phyloP scores from a whole-genome alignment of 495 filamentous ascomycete genomes.

The Aspergillus saccharolyticus region DNA sequence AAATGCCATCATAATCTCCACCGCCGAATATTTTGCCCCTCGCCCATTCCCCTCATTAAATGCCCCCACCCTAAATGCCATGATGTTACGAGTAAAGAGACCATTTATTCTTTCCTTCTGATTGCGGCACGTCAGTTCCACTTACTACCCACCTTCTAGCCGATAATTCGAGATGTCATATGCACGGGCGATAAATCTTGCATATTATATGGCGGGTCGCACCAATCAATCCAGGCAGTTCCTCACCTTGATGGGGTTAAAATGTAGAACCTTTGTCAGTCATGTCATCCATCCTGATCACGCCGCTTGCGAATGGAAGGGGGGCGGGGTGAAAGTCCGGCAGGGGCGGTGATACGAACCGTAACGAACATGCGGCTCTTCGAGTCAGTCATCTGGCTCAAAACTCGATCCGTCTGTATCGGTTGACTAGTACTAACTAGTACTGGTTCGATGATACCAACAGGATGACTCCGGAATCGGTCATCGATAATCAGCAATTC shows the following conservation, averaged over 20 bases:
- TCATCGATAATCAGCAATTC: too few relatives aligned
- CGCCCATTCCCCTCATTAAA: too few relatives aligned
- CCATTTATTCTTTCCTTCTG: too few relatives aligned
- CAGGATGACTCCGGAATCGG: neutral
- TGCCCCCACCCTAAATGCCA: constrained; percentile 2
- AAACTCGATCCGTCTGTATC: neutral
- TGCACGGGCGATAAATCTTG: constrained; percentile 24
- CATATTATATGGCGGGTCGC: constrained; percentile 11
- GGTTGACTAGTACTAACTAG: too few relatives aligned
- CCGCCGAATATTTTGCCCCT: neutral
- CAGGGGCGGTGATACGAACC: neutral
- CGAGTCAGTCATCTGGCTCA: neutral
- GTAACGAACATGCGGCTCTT: constrained; percentile 5
- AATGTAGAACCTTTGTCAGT: neutral
- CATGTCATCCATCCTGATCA: neutral
- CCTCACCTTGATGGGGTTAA: constrained; percentile 3
- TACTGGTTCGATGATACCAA: too few relatives aligned
- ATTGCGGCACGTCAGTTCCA: constrained; percentile 13
- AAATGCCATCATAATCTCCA: too few relatives aligned
- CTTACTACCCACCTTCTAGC: constrained; percentile 7
- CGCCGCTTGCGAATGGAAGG: neutral
- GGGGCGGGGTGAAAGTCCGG: neutral
- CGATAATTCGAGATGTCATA: constrained; percentile 23
- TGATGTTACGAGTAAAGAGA: neutral
- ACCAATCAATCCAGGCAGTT: constrained; percentile 15